Base-by-base conservation (phyloP, 805 yeast genomes). In the Saturnispora sekii region DNA sequence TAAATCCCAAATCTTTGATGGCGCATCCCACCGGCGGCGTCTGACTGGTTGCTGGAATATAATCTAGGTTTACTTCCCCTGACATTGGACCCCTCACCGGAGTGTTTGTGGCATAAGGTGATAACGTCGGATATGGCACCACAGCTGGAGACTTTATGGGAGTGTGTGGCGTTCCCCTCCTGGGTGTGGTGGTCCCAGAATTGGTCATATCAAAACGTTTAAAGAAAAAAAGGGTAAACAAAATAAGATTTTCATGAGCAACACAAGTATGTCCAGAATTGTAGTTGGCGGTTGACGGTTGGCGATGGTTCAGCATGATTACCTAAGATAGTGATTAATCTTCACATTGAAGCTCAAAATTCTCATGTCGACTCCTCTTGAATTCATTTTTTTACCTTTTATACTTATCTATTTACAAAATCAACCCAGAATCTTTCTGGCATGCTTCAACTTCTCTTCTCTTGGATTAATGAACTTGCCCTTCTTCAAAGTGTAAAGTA, bases 401-500 rank as follows among this genome's bases (percentile, higher is more conserved):
- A 34, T 34, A 10, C 5, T 15, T 35, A 17, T 29, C 15, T 26
- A 29, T 38, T 8, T 33, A 40, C 29, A 32, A 12, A 7, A 34
- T 51, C 29, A 62, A 47, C 41, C 56, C 65, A 64, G 61, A 43
- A 57, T 63, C 49, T 61, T 69, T 38, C 62, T 61, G 1, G 80
- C 77, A 52, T 75, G 79, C 49, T 57, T 69, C 51, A 75, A 45
- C 51, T 75, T 77, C 26, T 73, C 78, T 15, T 62, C 58, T 38
- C 63, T 51, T 28, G 74, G 72, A 48, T 66, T 68, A 33, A 61
- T 57, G 16, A 59, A 49, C 47, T 47, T 59, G 30, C 64, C 58
- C 56, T 74, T 76, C 49, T 64, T 69, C 46, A 80, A 52, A 15
- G 80, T 74, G 29, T 74, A 58, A 26, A 71, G 52, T 31, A 93